Conservation (phyloP, 1,139 yeast species). For the Geotrichum phurueaensis region DNA sequence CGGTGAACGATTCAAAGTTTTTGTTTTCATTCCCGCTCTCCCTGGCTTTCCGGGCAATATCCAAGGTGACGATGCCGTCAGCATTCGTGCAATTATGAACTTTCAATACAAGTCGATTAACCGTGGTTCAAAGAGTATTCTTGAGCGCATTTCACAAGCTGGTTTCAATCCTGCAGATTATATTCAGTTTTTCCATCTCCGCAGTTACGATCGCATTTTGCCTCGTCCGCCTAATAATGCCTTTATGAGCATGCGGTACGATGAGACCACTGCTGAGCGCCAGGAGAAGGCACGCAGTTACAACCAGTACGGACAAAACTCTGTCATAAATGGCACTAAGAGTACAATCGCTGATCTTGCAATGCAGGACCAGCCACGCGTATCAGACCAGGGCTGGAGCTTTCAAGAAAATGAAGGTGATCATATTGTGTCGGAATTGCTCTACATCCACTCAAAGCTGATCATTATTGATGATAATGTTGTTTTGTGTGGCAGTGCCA, state of each 20-base stretch:
- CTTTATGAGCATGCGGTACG: constrained; percentile 6
- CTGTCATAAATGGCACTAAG: constrained; percentile 9
- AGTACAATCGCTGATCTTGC: constrained; percentile 14
- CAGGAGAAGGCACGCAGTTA: constrained; percentile 7
- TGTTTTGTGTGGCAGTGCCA: constrained; percentile 21
- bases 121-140: constrained; percentile 17
- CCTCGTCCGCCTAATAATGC: constrained; percentile 2
- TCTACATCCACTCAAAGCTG: constrained; percentile 21
- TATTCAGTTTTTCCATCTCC: constrained; percentile 18
- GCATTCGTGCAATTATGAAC: constrained; percentile 20
- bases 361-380: constrained; percentile 6
- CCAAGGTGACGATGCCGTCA: constrained; percentile 17
- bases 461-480: constrained; percentile 20
- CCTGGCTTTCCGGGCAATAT: constrained; percentile 22
- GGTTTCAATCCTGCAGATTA: constrained; percentile 20
- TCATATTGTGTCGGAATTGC: constrained; percentile 21
- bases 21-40: constrained; percentile 19
- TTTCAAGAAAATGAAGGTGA: constrained; percentile 16
- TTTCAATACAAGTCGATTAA: constrained; percentile 19
- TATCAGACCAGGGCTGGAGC: constrained; percentile 16
- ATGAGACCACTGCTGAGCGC: constrained; percentile 10
- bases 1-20: constrained; percentile 14
- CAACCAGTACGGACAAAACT: constrained; percentile 2
- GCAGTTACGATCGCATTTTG: constrained; percentile 18
- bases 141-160: constrained; percentile 16